Percentiles rank a stretch among this genome's conserved stretches.
Conservation (phyloP, 2,329 filamentous ascomycete genomes). For the Ophiocordyceps camponoti-leonardi region DNA sequence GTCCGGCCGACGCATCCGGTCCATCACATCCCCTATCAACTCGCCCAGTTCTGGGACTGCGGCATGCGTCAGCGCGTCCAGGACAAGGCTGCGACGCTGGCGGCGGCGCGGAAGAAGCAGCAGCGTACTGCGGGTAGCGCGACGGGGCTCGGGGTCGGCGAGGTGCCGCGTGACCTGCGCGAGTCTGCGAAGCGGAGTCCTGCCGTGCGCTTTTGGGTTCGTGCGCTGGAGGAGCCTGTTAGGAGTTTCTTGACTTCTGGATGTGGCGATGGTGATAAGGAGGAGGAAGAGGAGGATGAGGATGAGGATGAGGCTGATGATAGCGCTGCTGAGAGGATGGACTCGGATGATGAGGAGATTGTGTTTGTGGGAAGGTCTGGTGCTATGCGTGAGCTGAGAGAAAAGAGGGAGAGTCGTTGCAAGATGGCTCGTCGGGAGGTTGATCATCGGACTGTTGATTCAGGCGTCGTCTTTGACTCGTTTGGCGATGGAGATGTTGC, state of each 20-base stretch:
- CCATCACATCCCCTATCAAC: slow-evolving; percentile 68
- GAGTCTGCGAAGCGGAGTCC: slow-evolving; percentile 64
- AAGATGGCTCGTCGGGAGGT: slow-evolving; percentile 33
- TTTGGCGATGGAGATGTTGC: slow-evolving; percentile 58
- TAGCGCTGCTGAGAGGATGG: slow-evolving; percentile 21
- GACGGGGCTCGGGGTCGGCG: slow-evolving; percentile 28
- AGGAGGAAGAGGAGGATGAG: background rate
- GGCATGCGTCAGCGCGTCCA: slow-evolving; percentile 32
- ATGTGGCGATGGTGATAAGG: background rate
- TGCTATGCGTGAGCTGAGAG: slow-evolving; percentile 27
- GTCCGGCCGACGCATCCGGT: slow-evolving; percentile 67
- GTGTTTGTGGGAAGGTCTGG: slow-evolving; percentile 68
- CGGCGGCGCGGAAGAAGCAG: slow-evolving; percentile 26
- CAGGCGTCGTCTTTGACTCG: slow-evolving; percentile 65
- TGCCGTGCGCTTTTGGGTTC: slow-evolving; percentile 63
- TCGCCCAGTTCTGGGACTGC: slow-evolving; percentile 70
- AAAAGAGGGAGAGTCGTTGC: slow-evolving; percentile 22
- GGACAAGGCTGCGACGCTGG: slow-evolving; percentile 22
- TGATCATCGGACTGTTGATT: slow-evolving; percentile 40
- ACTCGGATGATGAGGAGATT: slow-evolving; percentile 61
- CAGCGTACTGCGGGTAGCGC: slow-evolving; percentile 22
- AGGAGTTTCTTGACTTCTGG: slow-evolving; percentile 43
- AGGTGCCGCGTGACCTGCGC: slow-evolving; percentile 65
- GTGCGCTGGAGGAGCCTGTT: slow-evolving; percentile 72
- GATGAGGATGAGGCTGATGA: slow-evolving; percentile 4